Percentiles rank a stretch among this genome's conserved stretches.
Conservation (phyloP, 208 protist species). For the Naegleria fowleri region DNA sequence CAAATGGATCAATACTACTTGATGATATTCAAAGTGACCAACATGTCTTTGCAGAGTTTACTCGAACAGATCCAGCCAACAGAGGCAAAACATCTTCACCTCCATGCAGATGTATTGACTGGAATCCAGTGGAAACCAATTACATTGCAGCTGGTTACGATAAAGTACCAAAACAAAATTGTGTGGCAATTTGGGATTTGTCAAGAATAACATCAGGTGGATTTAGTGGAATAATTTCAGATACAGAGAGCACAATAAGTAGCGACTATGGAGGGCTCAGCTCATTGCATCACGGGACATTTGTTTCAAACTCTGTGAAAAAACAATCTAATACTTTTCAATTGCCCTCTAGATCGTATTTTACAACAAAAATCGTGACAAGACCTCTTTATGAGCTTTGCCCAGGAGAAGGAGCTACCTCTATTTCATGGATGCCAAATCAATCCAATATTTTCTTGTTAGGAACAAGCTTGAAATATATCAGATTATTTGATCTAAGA, state of each 20-base stretch:
- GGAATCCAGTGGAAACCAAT: constrained; percentile 4
- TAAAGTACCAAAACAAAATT: neutral
- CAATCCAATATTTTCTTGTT: neutral
- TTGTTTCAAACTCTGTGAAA: neutral
- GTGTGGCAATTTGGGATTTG: neutral
- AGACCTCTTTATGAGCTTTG: neutral
- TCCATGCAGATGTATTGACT: neutral
- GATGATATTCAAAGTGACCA: neutral
- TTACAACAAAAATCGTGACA: neutral
- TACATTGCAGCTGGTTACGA: constrained; percentile 17
- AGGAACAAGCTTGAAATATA: neutral
- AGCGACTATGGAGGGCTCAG: neutral
- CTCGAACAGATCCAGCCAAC: neutral
- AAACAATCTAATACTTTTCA: neutral
- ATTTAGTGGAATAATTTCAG: neutral
- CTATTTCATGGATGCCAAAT: neutral
- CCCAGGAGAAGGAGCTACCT: neutral
- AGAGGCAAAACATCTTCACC: neutral
- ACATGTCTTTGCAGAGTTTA: neutral
- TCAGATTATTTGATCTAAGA: constrained; percentile 14
- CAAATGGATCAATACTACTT: neutral
- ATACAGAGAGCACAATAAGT: neutral
- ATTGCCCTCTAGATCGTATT: neutral
- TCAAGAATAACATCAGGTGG: neutral
- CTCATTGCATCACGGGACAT: too few species aligned